These are phyloP conservation scores for Trypanosomatidae sp. DNA, from an alignment of 208 protist genomes.

Conservation along the genomic window DNA sequence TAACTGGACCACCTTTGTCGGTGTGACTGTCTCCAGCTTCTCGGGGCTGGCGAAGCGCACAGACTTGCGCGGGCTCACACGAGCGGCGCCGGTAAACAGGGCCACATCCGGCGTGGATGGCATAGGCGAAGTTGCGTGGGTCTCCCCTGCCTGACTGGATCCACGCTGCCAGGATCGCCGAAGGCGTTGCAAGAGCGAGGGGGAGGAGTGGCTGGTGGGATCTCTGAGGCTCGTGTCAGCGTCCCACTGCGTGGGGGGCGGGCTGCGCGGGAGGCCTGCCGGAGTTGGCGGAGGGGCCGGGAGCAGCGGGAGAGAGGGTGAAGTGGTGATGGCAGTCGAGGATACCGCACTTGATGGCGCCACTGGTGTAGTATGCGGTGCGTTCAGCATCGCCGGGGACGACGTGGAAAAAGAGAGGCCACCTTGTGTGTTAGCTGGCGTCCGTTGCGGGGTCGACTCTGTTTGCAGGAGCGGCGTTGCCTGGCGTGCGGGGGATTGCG, in stretches of 20 bases:
- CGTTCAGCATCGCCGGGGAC: slow-evolving; percentile 3
- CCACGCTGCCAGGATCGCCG: slow-evolving; percentile 11
- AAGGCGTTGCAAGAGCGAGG: slow-evolving; percentile 10
- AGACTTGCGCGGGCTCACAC: slow-evolving; percentile 64
- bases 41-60: slow-evolving; percentile 63
- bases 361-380: slow-evolving; percentile 3
- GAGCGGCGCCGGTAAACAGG: not conserved
- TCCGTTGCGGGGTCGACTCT: not conserved
- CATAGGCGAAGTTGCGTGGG: slow-evolving; percentile 5
- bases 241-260: slow-evolving; percentile 6
- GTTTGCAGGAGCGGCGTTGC: slow-evolving; percentile 4
- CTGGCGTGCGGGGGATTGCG: slow-evolving; percentile 28
- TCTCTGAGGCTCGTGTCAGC: not conserved
- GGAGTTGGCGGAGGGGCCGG: slow-evolving; percentile 10
- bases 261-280: slow-evolving; percentile 3
- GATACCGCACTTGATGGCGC: not conserved
- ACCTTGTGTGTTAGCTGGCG: not conserved
- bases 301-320: slow-evolving; percentile 3
- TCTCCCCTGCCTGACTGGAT: not conserved
- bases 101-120: slow-evolving; percentile 9
- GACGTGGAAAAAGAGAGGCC: not conserved
- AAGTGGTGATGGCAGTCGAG: not conserved
- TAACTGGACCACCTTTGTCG: slow-evolving; percentile 26
- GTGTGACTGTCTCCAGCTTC: slow-evolving; percentile 46
- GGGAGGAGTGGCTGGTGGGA: not conserved